These are phyloP conservation scores for Dictyostelium citrinum DNA, from an alignment of 78 protist genomes.

Conservation along the genomic window DNA sequence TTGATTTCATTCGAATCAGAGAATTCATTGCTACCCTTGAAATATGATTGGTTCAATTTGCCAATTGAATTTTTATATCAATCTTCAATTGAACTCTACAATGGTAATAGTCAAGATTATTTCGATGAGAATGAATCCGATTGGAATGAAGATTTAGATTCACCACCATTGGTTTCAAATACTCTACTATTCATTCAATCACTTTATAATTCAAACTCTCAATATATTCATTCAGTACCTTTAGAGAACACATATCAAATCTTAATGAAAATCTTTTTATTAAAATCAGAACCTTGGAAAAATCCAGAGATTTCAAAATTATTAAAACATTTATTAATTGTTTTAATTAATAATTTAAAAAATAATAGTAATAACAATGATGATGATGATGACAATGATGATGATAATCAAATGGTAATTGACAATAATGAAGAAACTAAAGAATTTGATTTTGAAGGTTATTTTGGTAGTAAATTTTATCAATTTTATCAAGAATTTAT, in stretches of 20 bases:
- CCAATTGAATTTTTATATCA: constrained; percentile 61
- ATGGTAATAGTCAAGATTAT: not conserved
- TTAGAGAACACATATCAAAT: constrained; percentile 35
- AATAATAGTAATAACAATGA: not conserved
- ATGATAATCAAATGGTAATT: not conserved
- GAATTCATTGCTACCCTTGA: constrained; percentile 47
- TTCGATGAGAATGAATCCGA: constrained; percentile 46
- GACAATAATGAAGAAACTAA: not conserved
- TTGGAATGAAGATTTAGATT: constrained; percentile 38
- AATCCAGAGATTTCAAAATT: not conserved
- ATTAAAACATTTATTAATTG: constrained; percentile 17
- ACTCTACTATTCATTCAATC: constrained; percentile 17
- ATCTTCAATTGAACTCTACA: not conserved
- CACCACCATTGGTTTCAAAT: constrained; percentile 26
- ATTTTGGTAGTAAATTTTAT: constrained; percentile 46
- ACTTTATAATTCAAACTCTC: constrained; percentile 7
- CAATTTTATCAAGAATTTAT: constrained; percentile 53
- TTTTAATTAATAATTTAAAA: not conserved
- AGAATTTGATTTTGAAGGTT: constrained; percentile 55
- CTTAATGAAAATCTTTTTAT: constrained; percentile 41
- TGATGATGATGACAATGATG: not conserved
- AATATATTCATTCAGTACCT: constrained; percentile 55
- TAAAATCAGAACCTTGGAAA: constrained; percentile 45
- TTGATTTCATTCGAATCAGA: constrained; percentile 45
- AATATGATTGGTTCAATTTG: constrained; percentile 67